phyloP scores from a whole-genome alignment of 2,329 filamentous ascomycete genomes.

The Basipetospora sp. region DNA sequence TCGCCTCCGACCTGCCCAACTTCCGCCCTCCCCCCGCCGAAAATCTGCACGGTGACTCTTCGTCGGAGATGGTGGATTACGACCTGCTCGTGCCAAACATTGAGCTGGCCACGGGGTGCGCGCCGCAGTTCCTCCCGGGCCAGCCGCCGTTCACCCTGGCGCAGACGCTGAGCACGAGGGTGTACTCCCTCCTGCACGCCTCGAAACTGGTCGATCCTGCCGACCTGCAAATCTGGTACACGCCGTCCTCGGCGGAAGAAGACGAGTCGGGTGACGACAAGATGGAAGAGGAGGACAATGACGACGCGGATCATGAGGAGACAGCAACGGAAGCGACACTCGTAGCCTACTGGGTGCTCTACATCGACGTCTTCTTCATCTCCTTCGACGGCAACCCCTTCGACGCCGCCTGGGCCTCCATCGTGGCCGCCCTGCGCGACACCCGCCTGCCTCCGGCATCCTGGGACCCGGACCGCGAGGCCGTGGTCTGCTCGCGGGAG shows the following conservation, averaged over 20 bases:
- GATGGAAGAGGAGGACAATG: slow-evolving; percentile 22
- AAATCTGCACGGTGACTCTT: slow-evolving; percentile 17
- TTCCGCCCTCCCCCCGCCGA: slow-evolving; percentile 26
- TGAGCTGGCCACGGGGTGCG: slow-evolving; percentile 79
- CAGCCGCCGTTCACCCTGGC: slow-evolving; percentile 65
- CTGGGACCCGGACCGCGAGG: slow-evolving; percentile 72
- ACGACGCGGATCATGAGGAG: slow-evolving; percentile 15
- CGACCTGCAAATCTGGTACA: slow-evolving; percentile 60
- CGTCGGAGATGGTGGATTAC: slow-evolving; percentile 41
- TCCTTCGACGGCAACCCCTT: slow-evolving; percentile 85
- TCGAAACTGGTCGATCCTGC: slow-evolving; percentile 50
- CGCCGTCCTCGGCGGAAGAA: slow-evolving; percentile 25
- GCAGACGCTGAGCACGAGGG: slow-evolving; percentile 69
- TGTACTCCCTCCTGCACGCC: slow-evolving; percentile 62
- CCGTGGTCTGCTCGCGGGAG: slow-evolving; percentile 56
- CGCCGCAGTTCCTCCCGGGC: slow-evolving; percentile 71
- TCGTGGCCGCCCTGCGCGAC: slow-evolving; percentile 65
- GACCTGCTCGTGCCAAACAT: slow-evolving; percentile 85
- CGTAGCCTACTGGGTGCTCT: slow-evolving; percentile 87
- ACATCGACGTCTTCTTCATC: slow-evolving; percentile 89
- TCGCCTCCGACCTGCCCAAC: slow-evolving; percentile 57
- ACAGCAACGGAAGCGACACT: slow-evolving; percentile 27
- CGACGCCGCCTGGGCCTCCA: slow-evolving; percentile 75
- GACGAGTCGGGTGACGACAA: slow-evolving; percentile 35
- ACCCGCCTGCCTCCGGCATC: slow-evolving; percentile 63